Evolutionary conservation across 768 basidiomycete species (phyloP).

Genomic region (Boletus speciosus): DNA sequence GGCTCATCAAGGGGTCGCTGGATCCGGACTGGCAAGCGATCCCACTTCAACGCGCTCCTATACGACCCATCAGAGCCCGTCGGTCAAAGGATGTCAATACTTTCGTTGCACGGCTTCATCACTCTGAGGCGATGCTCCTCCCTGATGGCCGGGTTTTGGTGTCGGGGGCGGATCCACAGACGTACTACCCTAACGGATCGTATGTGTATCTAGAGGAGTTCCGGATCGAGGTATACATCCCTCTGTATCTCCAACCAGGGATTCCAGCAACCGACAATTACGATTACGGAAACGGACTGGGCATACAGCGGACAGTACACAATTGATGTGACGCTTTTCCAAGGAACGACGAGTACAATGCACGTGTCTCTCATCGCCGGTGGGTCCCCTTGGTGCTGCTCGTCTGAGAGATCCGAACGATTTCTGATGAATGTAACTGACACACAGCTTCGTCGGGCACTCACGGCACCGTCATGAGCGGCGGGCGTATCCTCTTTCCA

Average conservation of each 20-base stretch:
- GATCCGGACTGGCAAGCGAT: slow-evolving; percentile 64
- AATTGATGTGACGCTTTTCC: slow-evolving; percentile 44
- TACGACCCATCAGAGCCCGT: slow-evolving; percentile 65
- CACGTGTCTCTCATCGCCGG: slow-evolving; percentile 66
- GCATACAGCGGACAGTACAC: slow-evolving; percentile 46
- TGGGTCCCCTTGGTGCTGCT: slow-evolving; percentile 22
- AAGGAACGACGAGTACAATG: slow-evolving; percentile 46
- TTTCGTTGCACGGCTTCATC: slow-evolving; percentile 72
- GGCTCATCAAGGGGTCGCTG: slow-evolving; percentile 64
- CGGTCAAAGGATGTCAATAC: slow-evolving; percentile 63
- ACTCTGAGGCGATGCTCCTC: slow-evolving; percentile 72
- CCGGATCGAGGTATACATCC: slow-evolving; percentile 77
- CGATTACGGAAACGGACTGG: slow-evolving; percentile 61
- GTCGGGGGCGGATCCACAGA: slow-evolving; percentile 71
- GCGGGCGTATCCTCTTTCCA: slow-evolving; percentile 69
- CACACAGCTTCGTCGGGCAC: slow-evolving; percentile 64
- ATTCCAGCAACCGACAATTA: slow-evolving; percentile 57
- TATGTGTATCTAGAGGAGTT: slow-evolving; percentile 66
- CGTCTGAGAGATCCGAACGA: neutral
- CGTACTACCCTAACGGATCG: too few relatives aligned
- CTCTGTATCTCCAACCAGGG: slow-evolving; percentile 75
- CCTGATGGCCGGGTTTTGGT: slow-evolving; percentile 73
- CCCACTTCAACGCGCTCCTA: slow-evolving; percentile 61
- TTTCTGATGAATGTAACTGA: neutral
- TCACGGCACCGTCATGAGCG: slow-evolving; percentile 72